Evolutionary conservation across 306 rosid species (phyloP).

Genomic region (Dalbergia oliveri): DNA sequence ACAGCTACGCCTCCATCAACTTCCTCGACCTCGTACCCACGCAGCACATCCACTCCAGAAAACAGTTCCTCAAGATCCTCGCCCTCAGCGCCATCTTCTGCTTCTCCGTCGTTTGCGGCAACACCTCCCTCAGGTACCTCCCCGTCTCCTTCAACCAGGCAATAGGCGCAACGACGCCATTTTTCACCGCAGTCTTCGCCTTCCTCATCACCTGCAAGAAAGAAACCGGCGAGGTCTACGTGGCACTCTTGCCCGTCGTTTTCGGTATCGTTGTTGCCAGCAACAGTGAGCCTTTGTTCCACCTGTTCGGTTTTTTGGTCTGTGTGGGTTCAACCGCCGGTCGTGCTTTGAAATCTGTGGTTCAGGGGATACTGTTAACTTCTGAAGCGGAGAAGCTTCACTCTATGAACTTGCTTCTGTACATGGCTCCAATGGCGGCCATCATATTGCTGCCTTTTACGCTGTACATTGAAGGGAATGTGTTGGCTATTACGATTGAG

Average conservation of each 20-base stretch:
- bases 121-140: slow-evolving; percentile 85
- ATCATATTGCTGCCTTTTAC: slow-evolving; percentile 75
- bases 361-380: slow-evolving; percentile 80
- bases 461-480: slow-evolving; percentile 89
- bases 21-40: slow-evolving; percentile 79
- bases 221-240: slow-evolving; percentile 76
- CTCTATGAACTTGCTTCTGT: slow-evolving; percentile 88
- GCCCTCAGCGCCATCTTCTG: slow-evolving; percentile 82
- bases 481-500: slow-evolving; percentile 61
- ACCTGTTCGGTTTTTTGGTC: slow-evolving; percentile 78
- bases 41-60: slow-evolving; percentile 77
- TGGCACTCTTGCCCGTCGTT: slow-evolving; percentile 83
- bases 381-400: slow-evolving; percentile 93
- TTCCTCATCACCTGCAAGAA: slow-evolving; percentile 78
- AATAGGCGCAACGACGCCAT: slow-evolving; percentile 92
- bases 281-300: slow-evolving; percentile 85
- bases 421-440: slow-evolving; percentile 95
- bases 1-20: slow-evolving; percentile 67
- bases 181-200: slow-evolving; percentile 87
- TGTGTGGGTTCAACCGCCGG: slow-evolving; percentile 93
- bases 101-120: slow-evolving; percentile 95
- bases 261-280: slow-evolving; percentile 83
- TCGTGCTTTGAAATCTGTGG: slow-evolving; percentile 87
- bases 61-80: slow-evolving; percentile 82
- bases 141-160: slow-evolving; percentile 96